phyloP scores from a whole-genome alignment of 2,329 filamentous ascomycete species.

The Penicillium hesseltinei region DNA sequence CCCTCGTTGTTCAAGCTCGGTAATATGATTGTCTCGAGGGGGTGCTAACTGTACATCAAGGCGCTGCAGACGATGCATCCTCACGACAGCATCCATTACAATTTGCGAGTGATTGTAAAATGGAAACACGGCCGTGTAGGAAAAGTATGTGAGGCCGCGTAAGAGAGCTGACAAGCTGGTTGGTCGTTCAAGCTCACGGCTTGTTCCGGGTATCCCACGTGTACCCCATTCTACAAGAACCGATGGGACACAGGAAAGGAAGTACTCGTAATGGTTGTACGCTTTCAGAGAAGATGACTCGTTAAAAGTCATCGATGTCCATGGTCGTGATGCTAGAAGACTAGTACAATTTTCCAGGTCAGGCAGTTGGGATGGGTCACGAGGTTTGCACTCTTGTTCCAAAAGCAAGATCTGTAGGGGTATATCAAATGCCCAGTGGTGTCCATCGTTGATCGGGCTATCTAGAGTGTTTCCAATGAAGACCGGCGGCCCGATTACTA shows the following conservation, averaged over 20 bases:
- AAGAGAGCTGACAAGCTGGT: conserved; percentile 44
- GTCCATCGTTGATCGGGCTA: conserved; percentile 55
- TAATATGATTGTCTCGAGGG: conserved; percentile 31
- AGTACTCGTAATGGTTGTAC: conserved; percentile 71
- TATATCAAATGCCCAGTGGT: conserved; percentile 64
- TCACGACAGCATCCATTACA: conserved; percentile 44
- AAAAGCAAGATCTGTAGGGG: conserved; percentile 61
- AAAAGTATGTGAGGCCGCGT: conserved; percentile 43
- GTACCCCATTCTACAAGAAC: conserved; percentile 52
- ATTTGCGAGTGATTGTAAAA: conserved; percentile 59
- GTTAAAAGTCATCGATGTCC: conserved; percentile 54
- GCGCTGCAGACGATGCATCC: conserved; percentile 52
- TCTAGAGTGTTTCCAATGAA: conserved; percentile 62
- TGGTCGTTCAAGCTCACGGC: not conserved
- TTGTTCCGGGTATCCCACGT: conserved; percentile 10
- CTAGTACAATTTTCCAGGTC: conserved; percentile 23
- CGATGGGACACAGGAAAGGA: conserved; percentile 62
- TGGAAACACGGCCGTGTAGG: conserved; percentile 67
- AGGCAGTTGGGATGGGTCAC: conserved; percentile 28
- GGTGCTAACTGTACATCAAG: conserved; percentile 57
- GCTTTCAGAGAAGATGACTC: conserved; percentile 72
- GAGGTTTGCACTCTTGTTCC: conserved; percentile 21
- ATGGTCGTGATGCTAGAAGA: conserved; percentile 56
- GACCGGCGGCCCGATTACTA: conserved; percentile 60
- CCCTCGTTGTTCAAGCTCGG: conserved; percentile 41